Evolutionary conservation across 2,329 filamentous ascomycete genomes (phyloP), one percentile per base, ranked within the genome.

Genomic region (Metarhizium guizhouense): DNA sequence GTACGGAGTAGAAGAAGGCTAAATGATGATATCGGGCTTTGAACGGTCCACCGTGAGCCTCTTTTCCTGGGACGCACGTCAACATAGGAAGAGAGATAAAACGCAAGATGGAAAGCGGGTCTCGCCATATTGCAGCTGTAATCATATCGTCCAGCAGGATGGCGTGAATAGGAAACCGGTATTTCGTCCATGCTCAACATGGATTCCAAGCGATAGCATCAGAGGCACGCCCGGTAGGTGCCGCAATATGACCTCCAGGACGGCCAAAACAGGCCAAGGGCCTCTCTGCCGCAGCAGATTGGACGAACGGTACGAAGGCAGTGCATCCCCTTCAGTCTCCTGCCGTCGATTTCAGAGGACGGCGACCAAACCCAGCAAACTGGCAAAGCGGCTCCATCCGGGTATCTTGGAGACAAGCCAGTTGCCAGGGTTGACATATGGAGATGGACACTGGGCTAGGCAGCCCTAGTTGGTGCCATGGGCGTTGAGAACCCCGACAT

Each of bases 401-500:
- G 54, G 53, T 57, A 61, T 61, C 55, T 56, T 51, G 54, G 32
- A 55, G 51, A 57, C 51, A 51, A 40, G 52, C 56, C 56, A 25
- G 25, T 25, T 25, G 25, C 25, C 25, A 57, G 60, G 47, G 30
- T 51, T 18, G 47, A 14, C 47, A 18, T 50, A 32, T 38, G 52
- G 47, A 29, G 48, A 54, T 42, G 49, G 53, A 32, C 45, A 32
- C 50, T n/a, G 52, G 48, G 56, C 20, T 54, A 32, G 55, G 20
- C 47, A 34, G 38, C 51, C 14, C 38, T 38, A 45, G 47, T 50
- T 47, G n/a, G 32, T 34, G 47, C 53, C 51, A 56, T 50, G 51
- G 51, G 54, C 56, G 56, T 57, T 61, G 51, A 59, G 57, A 59
- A 60, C 56, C 48, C 47, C 56, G 53, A 51, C 51, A 54, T 59